A percentile compares a stretch with the other conserved stretches of the same genome.
Evolutionary conservation across 331 rosid genomes (phyloP).

Genomic region (Dryas integrifolia): DNA sequence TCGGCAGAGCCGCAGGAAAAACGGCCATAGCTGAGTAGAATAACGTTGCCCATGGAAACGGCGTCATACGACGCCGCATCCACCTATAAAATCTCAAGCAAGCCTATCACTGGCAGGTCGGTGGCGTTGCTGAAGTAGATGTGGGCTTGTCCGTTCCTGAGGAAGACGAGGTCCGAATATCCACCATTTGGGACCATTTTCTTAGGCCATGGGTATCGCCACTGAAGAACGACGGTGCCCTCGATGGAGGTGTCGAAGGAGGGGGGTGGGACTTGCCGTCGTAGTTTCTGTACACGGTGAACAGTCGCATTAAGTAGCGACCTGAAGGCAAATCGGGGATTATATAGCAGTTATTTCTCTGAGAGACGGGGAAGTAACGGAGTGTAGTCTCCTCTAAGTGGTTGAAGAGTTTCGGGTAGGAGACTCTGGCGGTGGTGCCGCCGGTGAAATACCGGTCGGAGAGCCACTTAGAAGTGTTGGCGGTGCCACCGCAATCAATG

Average conservation of each 20-base stretch:
- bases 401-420: slow-evolving; percentile 71
- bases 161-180: slow-evolving; percentile 68
- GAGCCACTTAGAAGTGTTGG: slow-evolving; percentile 59
- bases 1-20: slow-evolving; percentile 61
- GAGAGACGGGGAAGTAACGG: slow-evolving; percentile 73
- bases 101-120: slow-evolving; percentile 78
- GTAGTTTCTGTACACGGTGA: slow-evolving; percentile 89
- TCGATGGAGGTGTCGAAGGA: slow-evolving; percentile 75
- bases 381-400: slow-evolving; percentile 74
- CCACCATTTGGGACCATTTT: slow-evolving; percentile 61
- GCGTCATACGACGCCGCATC: slow-evolving; percentile 67
- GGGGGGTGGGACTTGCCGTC: slow-evolving; percentile 74
- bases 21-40: slow-evolving; percentile 54
- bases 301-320: slow-evolving; percentile 70
- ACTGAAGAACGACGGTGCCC: slow-evolving; percentile 73
- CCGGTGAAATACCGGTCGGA: slow-evolving; percentile 86
- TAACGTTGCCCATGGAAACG: slow-evolving; percentile 16
- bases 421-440: slow-evolving; percentile 58
- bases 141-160: slow-evolving; percentile 52
- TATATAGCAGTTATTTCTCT: slow-evolving; percentile 85
- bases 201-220: slow-evolving; percentile 87
- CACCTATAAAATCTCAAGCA: slow-evolving; percentile 58
- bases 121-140: slow-evolving; percentile 87
- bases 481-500: slow-evolving; percentile 76
- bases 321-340: slow-evolving; percentile 48